Evolutionary conservation across 2,329 filamentous ascomycete genomes (phyloP).

Genomic region (Penicillium crustosum): DNA sequence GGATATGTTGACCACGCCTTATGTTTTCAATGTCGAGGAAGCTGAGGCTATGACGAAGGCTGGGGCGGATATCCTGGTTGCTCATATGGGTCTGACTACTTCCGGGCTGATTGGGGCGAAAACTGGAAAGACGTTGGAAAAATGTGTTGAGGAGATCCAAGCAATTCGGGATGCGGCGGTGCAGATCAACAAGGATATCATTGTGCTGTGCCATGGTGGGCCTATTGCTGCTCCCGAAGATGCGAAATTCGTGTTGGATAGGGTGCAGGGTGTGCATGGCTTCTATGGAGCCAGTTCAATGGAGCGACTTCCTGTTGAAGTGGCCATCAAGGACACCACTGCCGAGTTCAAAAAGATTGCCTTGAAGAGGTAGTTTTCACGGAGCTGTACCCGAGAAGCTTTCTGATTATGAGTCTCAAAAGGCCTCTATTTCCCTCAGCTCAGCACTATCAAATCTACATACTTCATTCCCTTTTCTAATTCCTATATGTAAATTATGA

Average conservation of each 20-base stretch:
- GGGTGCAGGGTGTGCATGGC: conserved; percentile 65
- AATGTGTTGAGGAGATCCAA: background rate
- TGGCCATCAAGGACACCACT: conserved; percentile 61
- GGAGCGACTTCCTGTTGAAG: conserved; percentile 67
- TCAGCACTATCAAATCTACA: too few relatives aligned
- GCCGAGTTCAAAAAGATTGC: conserved; percentile 51
- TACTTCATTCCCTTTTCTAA: too few relatives aligned
- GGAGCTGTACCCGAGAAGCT: too few relatives aligned
- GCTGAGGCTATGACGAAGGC: background rate
- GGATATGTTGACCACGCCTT: conserved; percentile 51
- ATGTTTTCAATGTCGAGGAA: background rate
- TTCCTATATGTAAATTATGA: too few relatives aligned
- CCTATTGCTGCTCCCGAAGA: conserved; percentile 65
- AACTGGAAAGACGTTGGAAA: background rate
- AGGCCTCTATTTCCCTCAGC: too few relatives aligned
- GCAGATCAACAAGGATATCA: background rate
- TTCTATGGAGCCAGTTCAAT: conserved; percentile 70
- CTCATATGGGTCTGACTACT: conserved; percentile 1
- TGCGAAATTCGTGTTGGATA: conserved; percentile 61
- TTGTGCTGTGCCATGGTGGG: conserved; percentile 67
- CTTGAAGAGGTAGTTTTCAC: background rate
- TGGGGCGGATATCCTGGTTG: background rate
- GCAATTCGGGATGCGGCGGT: background rate
- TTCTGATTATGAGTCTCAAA: too few relatives aligned
- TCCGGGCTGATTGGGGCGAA: background rate